phyloP scores from a whole-genome alignment of 441 rosid genomes.

The Raphanus hybrid region DNA sequence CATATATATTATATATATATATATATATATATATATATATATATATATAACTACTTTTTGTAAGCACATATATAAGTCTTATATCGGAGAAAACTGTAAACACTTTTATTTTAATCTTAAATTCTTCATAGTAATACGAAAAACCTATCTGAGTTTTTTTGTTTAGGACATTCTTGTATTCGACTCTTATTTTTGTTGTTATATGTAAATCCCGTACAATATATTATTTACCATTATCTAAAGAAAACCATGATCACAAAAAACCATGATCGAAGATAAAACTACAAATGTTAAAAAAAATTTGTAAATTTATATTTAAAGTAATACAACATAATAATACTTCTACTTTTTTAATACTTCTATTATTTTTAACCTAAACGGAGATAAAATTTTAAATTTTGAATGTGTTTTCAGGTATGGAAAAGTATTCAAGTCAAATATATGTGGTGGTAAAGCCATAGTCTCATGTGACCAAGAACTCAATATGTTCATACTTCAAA shows the following conservation, averaged over 20 bases:
- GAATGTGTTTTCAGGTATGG: slow-evolving; percentile 59
- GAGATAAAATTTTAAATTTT: not conserved
- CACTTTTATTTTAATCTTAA: not conserved
- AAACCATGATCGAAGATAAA: not conserved
- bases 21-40: not conserved
- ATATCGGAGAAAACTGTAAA: not conserved
- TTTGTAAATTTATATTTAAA: not conserved
- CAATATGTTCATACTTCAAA: slow-evolving; percentile 79
- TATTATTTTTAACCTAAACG: not conserved
- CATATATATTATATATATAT: too few species aligned
- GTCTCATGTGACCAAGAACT: slow-evolving; percentile 89
- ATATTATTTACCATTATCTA: not conserved
- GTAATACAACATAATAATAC: not conserved
- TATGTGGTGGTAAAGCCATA: slow-evolving; percentile 79
- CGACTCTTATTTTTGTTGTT: not conserved
- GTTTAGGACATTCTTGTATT: not conserved
- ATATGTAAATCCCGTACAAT: not conserved
- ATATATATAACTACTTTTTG: not conserved
- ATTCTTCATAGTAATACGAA: not conserved
- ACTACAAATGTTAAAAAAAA: not conserved
- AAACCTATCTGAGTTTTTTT: not conserved
- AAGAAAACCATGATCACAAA: not conserved
- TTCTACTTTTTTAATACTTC: too few species aligned
- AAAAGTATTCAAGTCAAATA: slow-evolving; percentile 73
- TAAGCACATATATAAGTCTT: not conserved